These are phyloP conservation scores for Microstroma glucosiphilum DNA, from an alignment of 1,284 basidiomycete genomes.

Conservation along the genomic window DNA sequence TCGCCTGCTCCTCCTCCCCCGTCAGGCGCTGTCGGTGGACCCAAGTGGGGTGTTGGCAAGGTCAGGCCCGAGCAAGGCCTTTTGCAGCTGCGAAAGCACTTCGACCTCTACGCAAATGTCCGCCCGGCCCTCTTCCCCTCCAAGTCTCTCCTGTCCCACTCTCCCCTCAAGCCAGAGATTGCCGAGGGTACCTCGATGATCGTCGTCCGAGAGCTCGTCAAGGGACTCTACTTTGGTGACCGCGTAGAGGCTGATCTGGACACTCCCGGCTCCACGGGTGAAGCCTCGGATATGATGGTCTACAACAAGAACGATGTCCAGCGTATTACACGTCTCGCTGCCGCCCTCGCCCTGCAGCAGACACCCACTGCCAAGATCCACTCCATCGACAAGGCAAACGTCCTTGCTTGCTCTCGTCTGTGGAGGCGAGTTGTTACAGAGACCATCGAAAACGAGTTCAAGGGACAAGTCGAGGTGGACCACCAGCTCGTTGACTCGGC, in stretches of 20 bases:
- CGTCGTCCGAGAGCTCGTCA: constrained; percentile 79
- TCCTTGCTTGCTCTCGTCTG: constrained; percentile 85
- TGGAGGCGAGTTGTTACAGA: constrained; percentile 66
- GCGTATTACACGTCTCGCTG: constrained; percentile 91
- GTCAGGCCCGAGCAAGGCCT: constrained; percentile 94
- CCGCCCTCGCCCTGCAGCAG: constrained; percentile 73
- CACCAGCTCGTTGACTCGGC: constrained; percentile 90
- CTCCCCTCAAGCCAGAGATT: constrained; percentile 84
- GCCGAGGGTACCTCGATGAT: constrained; percentile 85
- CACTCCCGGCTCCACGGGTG: constrained; percentile 36
- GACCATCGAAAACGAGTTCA: constrained; percentile 45
- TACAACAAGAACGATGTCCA: constrained; percentile 88
- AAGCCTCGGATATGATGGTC: constrained; percentile 60
- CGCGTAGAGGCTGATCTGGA: constrained; percentile 69
- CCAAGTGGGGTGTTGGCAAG: constrained; percentile 90
- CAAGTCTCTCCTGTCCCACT: constrained; percentile 76
- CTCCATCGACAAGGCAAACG: constrained; percentile 98
- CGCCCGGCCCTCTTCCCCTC: constrained; percentile 92
- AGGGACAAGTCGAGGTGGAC: constrained; percentile 35
- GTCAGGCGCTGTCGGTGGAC: constrained; percentile 87
- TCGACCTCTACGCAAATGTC: constrained; percentile 96
- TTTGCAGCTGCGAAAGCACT: constrained; percentile 80
- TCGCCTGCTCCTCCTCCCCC: constrained; percentile 52
- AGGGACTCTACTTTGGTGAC: constrained; percentile 69
- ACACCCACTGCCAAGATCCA: constrained; percentile 83